A percentile compares a stretch with the other conserved stretches of the same genome.
These are phyloP conservation scores for Ustilago crameri DNA, from an alignment of 1,284 basidiomycete species.

Conservation along the genomic window DNA sequence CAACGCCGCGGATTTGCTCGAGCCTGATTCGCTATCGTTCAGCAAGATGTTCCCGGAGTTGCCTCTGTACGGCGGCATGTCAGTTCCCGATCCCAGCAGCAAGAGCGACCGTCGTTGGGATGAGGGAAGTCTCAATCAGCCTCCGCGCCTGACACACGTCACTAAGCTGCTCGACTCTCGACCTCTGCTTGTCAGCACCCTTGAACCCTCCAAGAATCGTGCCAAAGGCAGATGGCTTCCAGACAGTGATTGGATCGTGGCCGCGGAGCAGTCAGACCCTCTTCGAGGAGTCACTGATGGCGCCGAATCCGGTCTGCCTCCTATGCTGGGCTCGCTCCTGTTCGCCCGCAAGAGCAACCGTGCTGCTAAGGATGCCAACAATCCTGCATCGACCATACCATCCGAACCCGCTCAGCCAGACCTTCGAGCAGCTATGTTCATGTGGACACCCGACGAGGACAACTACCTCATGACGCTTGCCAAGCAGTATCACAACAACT, in stretches of 20 bases:
- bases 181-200: slow-evolving; percentile 72
- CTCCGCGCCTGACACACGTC: slow-evolving; percentile 70
- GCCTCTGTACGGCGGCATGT: slow-evolving; percentile 68
- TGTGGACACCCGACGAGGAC: slow-evolving; percentile 85
- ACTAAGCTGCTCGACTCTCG: slow-evolving; percentile 72
- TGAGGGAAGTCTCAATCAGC: slow-evolving; percentile 58
- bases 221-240: slow-evolving; percentile 69
- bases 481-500: slow-evolving; percentile 86
- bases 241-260: slow-evolving; percentile 65
- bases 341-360: slow-evolving; percentile 68
- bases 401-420: slow-evolving; percentile 62
- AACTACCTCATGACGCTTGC: slow-evolving; percentile 77
- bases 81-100: slow-evolving; percentile 45
- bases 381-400: slow-evolving; percentile 68
- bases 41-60: slow-evolving; percentile 71
- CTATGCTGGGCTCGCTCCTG: slow-evolving; percentile 55
- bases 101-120: slow-evolving; percentile 71
- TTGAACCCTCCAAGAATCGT: slow-evolving; percentile 72
- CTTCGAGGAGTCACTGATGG: slow-evolving; percentile 45
- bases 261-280: slow-evolving; percentile 58
- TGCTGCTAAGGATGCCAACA: slow-evolving; percentile 67
- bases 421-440: slow-evolving; percentile 72
- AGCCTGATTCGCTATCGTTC: slow-evolving; percentile 50
- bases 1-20: slow-evolving; percentile 43
- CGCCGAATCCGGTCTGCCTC: slow-evolving; percentile 37